Base-by-base conservation (phyloP, 345 rosid genomes). In the Acer campestre region DNA sequence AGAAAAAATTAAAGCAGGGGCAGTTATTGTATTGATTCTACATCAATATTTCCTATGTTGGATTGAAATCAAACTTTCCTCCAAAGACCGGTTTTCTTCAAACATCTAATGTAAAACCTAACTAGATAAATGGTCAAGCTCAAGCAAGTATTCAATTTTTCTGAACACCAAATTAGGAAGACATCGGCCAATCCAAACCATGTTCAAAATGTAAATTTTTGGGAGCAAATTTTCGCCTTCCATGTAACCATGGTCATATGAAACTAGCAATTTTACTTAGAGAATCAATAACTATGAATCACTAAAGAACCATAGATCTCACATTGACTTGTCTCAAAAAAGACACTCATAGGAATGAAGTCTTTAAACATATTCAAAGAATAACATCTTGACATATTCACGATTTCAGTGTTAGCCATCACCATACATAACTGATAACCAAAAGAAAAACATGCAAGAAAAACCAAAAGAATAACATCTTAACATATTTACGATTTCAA, bases 361-460 rank as follows among this genome's bases (percentile, higher is more conserved):
- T 91, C 98, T 77, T 92, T 94, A 29, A 80, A 88, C 99, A 94
- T 96, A 78, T 96, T 92, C 82, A 94, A 61, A 59, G 93, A 71
- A 87, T 90, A 96, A 73, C 83, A 85, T 85, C 90, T 96, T 1
- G 98, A 91, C 67, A 72, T 77, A 84, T 79, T 84, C 78, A 88
- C 89, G 35, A 13, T 71, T 81, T 90, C 98, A 59, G 87, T 70
- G 63, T 82, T 85, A 68, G 75, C 77, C 95, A 89, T 90, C 90
- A 89, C 93, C 99, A 96, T 89, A 0, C 83, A 83, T 74, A 92
- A 92, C 98, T 91, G 85, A 68, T 76, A 51, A 75, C 18, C 75
- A 75, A 64, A 68, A 27, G 20, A 31, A 22, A 75, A 81, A 62
- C 55, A 62, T 13, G 58, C 25, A 25, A 78, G 74, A 78, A 46